These are phyloP conservation scores for Magnaporthiopsis incrustans DNA, from an alignment of 2,329 filamentous ascomycete species.

Conservation along the genomic window DNA sequence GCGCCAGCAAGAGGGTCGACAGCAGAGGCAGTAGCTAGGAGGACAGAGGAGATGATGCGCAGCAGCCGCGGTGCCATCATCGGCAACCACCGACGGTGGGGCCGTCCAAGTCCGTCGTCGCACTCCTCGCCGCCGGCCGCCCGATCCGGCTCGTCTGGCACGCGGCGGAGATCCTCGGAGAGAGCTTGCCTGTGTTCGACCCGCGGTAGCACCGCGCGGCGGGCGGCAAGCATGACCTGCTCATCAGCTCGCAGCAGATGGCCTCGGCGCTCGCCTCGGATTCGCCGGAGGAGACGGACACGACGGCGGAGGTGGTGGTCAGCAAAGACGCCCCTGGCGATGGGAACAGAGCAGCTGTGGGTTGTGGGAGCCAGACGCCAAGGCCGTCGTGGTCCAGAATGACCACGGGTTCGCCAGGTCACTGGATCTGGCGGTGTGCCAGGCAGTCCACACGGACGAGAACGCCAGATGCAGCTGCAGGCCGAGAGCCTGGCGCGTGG, in stretches of 20 bases:
- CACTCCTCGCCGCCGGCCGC: constrained; percentile 21
- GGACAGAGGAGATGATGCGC: neutral
- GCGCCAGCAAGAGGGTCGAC: too few species aligned
- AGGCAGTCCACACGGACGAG: constrained; percentile 10
- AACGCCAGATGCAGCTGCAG: constrained; percentile 7
- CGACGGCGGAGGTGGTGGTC: neutral
- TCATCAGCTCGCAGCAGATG: neutral
- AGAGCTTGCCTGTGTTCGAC: constrained; percentile 13
- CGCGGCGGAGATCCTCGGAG: constrained; percentile 32
- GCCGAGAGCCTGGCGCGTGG: neutral
- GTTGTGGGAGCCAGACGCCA: neutral
- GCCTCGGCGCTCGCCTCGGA: too few species aligned
- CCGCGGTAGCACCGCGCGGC: constrained; percentile 4
- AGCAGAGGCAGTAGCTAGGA: neutral
- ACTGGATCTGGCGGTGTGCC: constrained; percentile 13
- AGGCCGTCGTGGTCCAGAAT: constrained; percentile 12
- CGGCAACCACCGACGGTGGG: constrained; percentile 13
- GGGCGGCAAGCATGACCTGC: constrained; percentile 11
- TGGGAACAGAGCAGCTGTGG: neutral
- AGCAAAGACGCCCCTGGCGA: neutral
- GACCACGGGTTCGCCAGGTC: constrained; percentile 14
- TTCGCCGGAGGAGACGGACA: too few species aligned
- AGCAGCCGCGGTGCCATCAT: too few species aligned
- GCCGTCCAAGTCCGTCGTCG: constrained; percentile 33
- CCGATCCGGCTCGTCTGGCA: constrained; percentile 31